Percentiles rank a stretch among this genome's conserved stretches.
Conservation (phyloP, 495 filamentous ascomycete genomes). For the Saxispiralis lemnorum region DNA sequence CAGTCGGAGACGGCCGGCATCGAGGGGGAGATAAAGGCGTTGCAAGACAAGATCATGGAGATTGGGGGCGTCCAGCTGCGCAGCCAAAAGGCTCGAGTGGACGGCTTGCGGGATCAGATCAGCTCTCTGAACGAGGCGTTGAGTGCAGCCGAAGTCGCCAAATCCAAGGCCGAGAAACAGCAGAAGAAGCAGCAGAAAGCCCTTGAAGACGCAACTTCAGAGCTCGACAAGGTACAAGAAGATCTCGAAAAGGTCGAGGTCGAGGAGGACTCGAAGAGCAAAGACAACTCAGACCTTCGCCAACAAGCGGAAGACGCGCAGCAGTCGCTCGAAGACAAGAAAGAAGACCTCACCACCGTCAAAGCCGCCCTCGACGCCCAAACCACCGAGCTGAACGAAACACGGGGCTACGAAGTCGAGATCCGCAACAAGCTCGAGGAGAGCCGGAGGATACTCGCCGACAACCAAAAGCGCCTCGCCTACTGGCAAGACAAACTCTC, state of each 20-base stretch:
- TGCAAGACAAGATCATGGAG: constrained; percentile 96
- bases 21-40: constrained; percentile 73
- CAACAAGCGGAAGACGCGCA: constrained; percentile 71
- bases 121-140: constrained; percentile 61
- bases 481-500: constrained; percentile 81
- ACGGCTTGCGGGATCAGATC: constrained; percentile 74
- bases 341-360: constrained; percentile 55
- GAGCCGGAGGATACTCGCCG: constrained; percentile 70
- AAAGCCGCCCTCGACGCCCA: constrained; percentile 79
- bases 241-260: constrained; percentile 61
- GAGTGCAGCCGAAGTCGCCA: constrained; percentile 66
- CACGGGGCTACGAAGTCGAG: constrained; percentile 79
- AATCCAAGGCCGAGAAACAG: constrained; percentile 82
- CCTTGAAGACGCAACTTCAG: constrained; percentile 51
- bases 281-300: constrained; percentile 51
- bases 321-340: constrained; percentile 55
- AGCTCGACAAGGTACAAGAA: constrained; percentile 48
- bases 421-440: constrained; percentile 97
- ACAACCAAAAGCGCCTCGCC: constrained; percentile 66
- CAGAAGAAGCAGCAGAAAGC: constrained; percentile 74
- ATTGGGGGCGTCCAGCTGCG: constrained; percentile 84
- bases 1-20: constrained; percentile 65
- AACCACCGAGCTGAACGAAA: constrained; percentile 74
- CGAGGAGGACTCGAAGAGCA: constrained; percentile 58
- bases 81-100: constrained; percentile 83